Evolutionary conservation across 2,329 filamentous ascomycete species (phyloP), one percentile per base, ranked within the genome.

Genomic region (Epichloe sibirici): DNA sequence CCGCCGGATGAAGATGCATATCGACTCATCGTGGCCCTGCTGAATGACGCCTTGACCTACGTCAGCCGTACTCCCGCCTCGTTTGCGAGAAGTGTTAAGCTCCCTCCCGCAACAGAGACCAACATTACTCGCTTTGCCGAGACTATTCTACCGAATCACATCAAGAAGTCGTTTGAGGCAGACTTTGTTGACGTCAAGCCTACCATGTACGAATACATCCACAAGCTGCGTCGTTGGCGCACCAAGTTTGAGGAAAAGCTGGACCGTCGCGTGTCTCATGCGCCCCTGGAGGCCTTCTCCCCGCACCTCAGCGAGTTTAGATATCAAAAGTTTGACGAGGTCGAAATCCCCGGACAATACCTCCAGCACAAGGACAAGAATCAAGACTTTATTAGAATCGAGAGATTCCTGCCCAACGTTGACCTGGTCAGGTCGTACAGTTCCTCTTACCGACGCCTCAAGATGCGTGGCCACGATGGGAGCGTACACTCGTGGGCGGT

Each of bases 181-280:
- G 93, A 99, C 69, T 98, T 99, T 68, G 93, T 98, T 13, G 75
- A 81, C 52, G 87, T 90, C 65, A 96, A 95, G 69, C 94, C 93
- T 3, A 97, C 90, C 1, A 96, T 98, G 90, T 86, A 87, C 65
- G 90, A 96, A 66, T 99, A 99, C 72, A 97, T 98, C 56, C 89
- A 95, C 68, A 97, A 96, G 68, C 75, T 98, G 50, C 86, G 93
- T 45, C 86, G 84, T 60, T 99, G 93, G 93, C 83, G 94, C 51
- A 93, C 96, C 70, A 93, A 95, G 66, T 96, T 98, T 61, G 93
- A 97, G 66, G 90, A 97, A 73, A 95, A 95, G 68, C 82, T 98
- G 48, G 93, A 99, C 66, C 85, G 90, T 21, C 81, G 93, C 49
- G 76, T 83, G 40, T 79, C 83, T 28, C 81, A 78, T 43, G 80